Evolutionary conservation across 2,329 filamentous ascomycete genomes (phyloP), one percentile per base, ranked within the genome.

Genomic region (Colletotrichum navitas): DNA sequence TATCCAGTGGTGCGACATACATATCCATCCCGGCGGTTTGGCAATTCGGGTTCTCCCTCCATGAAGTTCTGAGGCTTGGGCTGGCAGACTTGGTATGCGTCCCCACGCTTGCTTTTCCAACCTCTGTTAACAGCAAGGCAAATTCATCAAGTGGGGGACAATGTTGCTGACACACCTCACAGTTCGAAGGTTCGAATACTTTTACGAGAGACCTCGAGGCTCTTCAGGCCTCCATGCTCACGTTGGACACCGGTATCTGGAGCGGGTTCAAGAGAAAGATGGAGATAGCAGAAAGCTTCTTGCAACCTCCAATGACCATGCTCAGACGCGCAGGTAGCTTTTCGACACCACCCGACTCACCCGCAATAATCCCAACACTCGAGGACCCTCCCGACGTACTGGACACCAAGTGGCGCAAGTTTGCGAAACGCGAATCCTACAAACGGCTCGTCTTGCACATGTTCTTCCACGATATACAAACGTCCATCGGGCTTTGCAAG

Each of bases 11-110:
- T 2, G 83, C 83, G 0, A 79, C 81, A 0, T 65, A 80, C 14
- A 83, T 82, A 1, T 76, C 78, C 0, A 77, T 82, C 2, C 79
- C 80, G 16, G 78, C 81, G 0, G 74, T 84, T 5, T 75, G 80
- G 12, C 83, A 81, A 7, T 75, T 84, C 26, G 83, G 83, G 0
- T 83, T 80, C 73, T 82, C 83, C 1, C 74, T 84, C 34, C 77
- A 83, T 32, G 83, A 84, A 65, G 80, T 80, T 34, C 75, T 82
- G 12, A 76, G 81, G 6, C 61, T 78, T n/a, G 75, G 79, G 12
- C 73, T 81, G 54, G 72, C 74, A 6, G 69, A 74, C 39, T 54
- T 73, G 58, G 74, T 75, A 54, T 66, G 74, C 47, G 11, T 24
- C 5, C 5, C 11, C 51, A 26, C 18, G 2, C 12, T 21, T 34